Evolutionary conservation across 495 filamentous ascomycete genomes (phyloP).

Genomic region (Neurospora sp.): DNA sequence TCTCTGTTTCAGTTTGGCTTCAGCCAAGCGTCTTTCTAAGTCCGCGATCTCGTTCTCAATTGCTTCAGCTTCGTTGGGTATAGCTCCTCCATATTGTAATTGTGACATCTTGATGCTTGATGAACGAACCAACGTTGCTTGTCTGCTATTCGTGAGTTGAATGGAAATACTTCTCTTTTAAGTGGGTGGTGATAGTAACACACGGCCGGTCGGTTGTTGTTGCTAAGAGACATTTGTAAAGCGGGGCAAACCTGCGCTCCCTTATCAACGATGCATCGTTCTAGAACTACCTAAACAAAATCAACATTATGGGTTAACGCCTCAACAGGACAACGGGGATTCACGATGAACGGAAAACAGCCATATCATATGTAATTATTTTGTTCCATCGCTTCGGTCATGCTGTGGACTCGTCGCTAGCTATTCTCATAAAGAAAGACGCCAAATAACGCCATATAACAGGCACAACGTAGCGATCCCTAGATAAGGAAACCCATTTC

Average conservation of each 20-base stretch:
- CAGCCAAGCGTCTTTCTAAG: slow-evolving; percentile 27
- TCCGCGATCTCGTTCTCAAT: slow-evolving; percentile 26
- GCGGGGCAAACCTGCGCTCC: neutral
- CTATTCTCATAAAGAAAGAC: neutral
- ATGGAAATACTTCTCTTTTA: neutral
- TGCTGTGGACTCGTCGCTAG: neutral
- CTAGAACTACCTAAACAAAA: neutral
- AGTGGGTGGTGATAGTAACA: neutral
- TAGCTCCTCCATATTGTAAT: neutral
- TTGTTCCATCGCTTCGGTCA: neutral
- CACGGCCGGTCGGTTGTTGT: neutral
- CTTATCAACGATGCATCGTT: neutral
- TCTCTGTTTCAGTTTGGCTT: slow-evolving; percentile 19
- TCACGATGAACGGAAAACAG: neutral
- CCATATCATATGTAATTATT: neutral
- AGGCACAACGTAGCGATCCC: neutral
- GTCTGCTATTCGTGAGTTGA: neutral
- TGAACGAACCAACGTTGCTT: neutral
- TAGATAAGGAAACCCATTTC: neutral
- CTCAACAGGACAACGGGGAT: neutral
- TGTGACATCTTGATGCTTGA: neutral
- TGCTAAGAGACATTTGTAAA: neutral
- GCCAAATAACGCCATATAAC: neutral
- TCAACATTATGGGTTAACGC: neutral
- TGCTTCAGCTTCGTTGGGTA: neutral